phyloP scores from a whole-genome alignment of 352 stramenopile genomes.

The Phytophthora citrophthora region DNA sequence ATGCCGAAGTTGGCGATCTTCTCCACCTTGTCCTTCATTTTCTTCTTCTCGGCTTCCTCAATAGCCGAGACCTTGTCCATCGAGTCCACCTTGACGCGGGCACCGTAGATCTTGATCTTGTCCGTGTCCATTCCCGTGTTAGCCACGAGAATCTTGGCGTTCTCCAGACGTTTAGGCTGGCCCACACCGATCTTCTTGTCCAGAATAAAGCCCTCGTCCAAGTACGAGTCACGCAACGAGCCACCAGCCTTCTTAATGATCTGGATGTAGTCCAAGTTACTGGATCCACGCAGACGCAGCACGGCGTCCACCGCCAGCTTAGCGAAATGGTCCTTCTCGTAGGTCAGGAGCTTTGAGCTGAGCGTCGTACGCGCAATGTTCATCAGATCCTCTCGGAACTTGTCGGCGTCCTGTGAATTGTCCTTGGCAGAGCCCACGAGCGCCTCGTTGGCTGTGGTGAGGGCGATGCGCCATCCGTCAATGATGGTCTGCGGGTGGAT shows the following conservation, averaged over 20 bases:
- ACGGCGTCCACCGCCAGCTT: slow-evolving; percentile 97
- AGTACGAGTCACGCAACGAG: slow-evolving; percentile 96
- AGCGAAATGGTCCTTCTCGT: slow-evolving; percentile 98
- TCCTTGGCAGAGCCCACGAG: slow-evolving; percentile 88
- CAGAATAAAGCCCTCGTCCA: slow-evolving; percentile 98
- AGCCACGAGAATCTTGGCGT: slow-evolving; percentile 98
- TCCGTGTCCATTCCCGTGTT: slow-evolving; percentile 99
- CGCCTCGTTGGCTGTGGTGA: slow-evolving; percentile 89
- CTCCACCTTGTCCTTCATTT: slow-evolving; percentile 98
- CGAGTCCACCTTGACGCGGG: slow-evolving; percentile 97
- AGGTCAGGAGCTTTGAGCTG: slow-evolving; percentile 97
- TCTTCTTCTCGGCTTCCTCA: slow-evolving; percentile 98
- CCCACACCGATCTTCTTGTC: slow-evolving; percentile 97
- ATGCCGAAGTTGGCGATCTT: slow-evolving; percentile 98
- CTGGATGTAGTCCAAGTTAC: slow-evolving; percentile 99
- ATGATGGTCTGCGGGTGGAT: slow-evolving; percentile 99
- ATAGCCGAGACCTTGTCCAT: slow-evolving; percentile 99
- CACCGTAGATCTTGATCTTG: slow-evolving; percentile 99
- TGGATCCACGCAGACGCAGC: slow-evolving; percentile 94
- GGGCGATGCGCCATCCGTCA: slow-evolving; percentile 96
- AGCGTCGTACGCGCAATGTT: slow-evolving; percentile 99
- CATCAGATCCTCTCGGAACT: slow-evolving; percentile 96
- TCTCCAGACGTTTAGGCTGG: slow-evolving; percentile 97
- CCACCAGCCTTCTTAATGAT: slow-evolving; percentile 99
- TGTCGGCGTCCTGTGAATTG: slow-evolving; percentile 74